Base-by-base conservation (phyloP, 345 rosid genomes). In the Eucalyptus globulus region DNA sequence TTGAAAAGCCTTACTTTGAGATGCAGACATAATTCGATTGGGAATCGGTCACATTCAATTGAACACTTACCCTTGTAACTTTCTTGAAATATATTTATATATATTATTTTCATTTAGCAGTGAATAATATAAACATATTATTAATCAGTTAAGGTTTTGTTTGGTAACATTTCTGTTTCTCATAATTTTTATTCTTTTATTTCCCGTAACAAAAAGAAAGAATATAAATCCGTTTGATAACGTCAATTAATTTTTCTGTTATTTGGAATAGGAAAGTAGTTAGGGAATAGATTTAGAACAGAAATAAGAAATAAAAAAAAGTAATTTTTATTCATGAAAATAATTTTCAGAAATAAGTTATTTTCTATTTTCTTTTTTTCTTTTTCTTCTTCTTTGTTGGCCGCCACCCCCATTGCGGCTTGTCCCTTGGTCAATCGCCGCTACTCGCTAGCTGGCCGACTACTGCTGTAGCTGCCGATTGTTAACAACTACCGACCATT, bases 381-480 rank as follows among this genome's bases (percentile, higher is more conserved):
- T 8, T 53, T 53, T 53, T 53, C 58, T 53, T 53, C 1, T 21
- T 53, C 11, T 8, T 53, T 8, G 5, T 2, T 0, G 2, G 5
- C 2, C 0, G 3, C 26, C 58, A 53, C 26, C 26, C 5, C 58
- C 58, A 53, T 0, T 8, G 2, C 2, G 58, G 26, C 58, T 0
- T 53, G 0, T 53, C 5, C 0, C 8, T n/a, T 53, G 58, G 26
- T 5, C 26, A 19, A 53, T 2, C 0, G 0, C 4, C 1, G 2
- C 4, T 4, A 0, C 56, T 0, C 4, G 0, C 0, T 0, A 2
- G 4, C 0, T 53, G 26, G 21, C 0, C 1, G 58, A 53, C 0
- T 53, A 2, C 4, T 53, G 4, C 1, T 0, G 11, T 1, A 1
- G 0, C 5, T 2, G 0, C 0, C 26, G 1, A 53, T 5, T 43